These are phyloP conservation scores for Crinitomyces ghanaensis DNA, from an alignment of 805 yeast species.

Conservation along the genomic window DNA sequence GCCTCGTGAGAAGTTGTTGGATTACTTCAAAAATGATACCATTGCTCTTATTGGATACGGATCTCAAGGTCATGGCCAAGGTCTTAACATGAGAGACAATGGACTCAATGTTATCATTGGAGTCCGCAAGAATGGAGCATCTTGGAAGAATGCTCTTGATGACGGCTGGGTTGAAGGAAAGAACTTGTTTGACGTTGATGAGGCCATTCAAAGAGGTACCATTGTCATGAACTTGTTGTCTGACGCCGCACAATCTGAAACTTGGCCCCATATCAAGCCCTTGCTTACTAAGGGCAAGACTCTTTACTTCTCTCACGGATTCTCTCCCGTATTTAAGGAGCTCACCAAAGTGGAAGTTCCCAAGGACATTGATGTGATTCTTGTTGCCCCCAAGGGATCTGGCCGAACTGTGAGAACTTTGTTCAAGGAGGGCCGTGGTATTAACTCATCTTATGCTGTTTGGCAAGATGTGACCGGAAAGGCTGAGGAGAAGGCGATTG, in stretches of 20 bases:
- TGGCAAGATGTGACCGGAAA: slow-evolving; percentile 99
- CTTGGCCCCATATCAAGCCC: slow-evolving; percentile 84
- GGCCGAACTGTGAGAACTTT: slow-evolving; percentile 99
- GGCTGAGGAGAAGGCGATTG: slow-evolving; percentile 98
- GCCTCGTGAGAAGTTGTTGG: slow-evolving; percentile 94
- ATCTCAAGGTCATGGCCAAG: slow-evolving; percentile 99
- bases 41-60: slow-evolving; percentile 98
- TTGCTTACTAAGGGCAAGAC: slow-evolving; percentile 94
- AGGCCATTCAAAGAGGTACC: slow-evolving; percentile 89
- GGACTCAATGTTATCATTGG: slow-evolving; percentile 96
- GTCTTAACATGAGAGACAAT: slow-evolving; percentile 97
- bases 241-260: slow-evolving; percentile 99
- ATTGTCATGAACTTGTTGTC: slow-evolving; percentile 95
- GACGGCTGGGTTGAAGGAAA: slow-evolving; percentile 99
- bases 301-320: slow-evolving; percentile 97
- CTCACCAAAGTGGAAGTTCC: slow-evolving; percentile 96
- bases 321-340: slow-evolving; percentile 98
- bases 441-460: slow-evolving; percentile 98
- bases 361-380: slow-evolving; percentile 86
- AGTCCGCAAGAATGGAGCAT: slow-evolving; percentile 97
- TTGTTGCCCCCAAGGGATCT: slow-evolving; percentile 99
- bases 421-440: slow-evolving; percentile 99
- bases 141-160: slow-evolving; percentile 99
- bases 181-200: slow-evolving; percentile 88
- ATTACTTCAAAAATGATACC: slow-evolving; percentile 96